Base-by-base conservation (phyloP, 2,329 filamentous ascomycete species). In the Scopulariopsis brevicaulis region DNA sequence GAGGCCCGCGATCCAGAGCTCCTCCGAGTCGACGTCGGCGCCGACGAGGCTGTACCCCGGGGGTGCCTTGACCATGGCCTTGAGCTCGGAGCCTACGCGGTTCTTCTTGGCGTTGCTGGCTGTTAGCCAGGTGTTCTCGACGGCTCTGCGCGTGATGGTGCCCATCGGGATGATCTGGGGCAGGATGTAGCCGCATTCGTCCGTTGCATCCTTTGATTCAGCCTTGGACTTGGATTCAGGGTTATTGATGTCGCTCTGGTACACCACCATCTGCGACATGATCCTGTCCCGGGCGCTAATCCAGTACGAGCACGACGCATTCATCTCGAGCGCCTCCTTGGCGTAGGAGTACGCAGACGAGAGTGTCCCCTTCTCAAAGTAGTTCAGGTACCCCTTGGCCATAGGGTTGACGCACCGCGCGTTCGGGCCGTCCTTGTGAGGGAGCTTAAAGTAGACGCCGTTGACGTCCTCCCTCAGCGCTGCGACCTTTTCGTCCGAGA, bases 141-240 rank as follows among this genome's bases (percentile, higher is more conserved):
- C 94, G 0, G 93, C 90, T 67, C 94, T 82, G 56, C 94, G 83
- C 2, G 94, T 99, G 62, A 99, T 90, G 7, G 95, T 99, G 18
- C 94, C 94, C 94, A 99, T 99, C 0, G 94, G 94, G 58, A 99
- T 96, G 60, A 99, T 78, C 66, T 99, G 94, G 0, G 94, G 94
- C 22, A 99, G 72, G 61, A 99, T 99, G 66, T 90, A 96, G 1
- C 94, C 94, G 0, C 67, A 62, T 6, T 64, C 60, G 34, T 64
- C 34, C 37, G 55, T 63, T n/a, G n/a, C n/a, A 56, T 51, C 64
- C 61, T 46, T 63, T 34, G 14, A 25, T n/a, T 35, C 15, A 8
- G 14, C 28, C 18, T 35, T 15, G 10, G 50, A 22, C 34, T 59
- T 59, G 18, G 20, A 20, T 22, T 24, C 8, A 6, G 46, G 8